Conservation (phyloP, 768 basidiomycete species). For the Boletus tylopilopsis region DNA sequence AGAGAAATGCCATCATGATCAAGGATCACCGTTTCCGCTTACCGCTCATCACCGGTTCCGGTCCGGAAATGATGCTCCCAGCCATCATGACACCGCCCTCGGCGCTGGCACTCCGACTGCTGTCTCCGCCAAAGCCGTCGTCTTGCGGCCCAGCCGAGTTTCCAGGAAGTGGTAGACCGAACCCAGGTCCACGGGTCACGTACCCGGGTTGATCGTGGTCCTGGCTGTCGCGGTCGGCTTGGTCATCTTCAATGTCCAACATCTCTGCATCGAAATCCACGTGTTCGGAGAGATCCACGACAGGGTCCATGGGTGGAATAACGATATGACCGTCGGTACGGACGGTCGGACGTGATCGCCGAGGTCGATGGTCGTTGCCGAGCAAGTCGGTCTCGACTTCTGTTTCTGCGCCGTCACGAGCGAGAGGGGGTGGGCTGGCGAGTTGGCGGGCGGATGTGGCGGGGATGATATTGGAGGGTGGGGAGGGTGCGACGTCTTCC, state of each 20-base stretch:
- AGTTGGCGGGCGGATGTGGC: constrained; percentile 12
- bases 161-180: constrained; percentile 13
- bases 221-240: constrained; percentile 9
- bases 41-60: constrained; percentile 18
- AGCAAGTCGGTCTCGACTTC: constrained; percentile 30
- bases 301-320: constrained; percentile 4
- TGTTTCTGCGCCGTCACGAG: constrained; percentile 32
- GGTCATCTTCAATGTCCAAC: constrained; percentile 22
- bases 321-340: constrained; percentile 27
- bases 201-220: constrained; percentile 6
- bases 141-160: constrained; percentile 12
- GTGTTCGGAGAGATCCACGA: constrained; percentile 6
- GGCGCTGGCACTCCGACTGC: constrained; percentile 17
- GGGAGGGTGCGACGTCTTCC: constrained; percentile 14
- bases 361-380: constrained; percentile 7
- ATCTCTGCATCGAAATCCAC: constrained; percentile 27
- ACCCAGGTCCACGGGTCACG: constrained; percentile 15
- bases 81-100: constrained; percentile 7
- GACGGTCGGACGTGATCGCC: constrained; percentile 21
- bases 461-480: not conserved
- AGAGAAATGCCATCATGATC: too few relatives aligned
- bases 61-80: not conserved
- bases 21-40: constrained; percentile 22
- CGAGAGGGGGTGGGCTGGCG: constrained; percentile 21
- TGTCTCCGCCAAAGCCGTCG: constrained; percentile 22